Evolutionary conservation across 2,329 filamentous ascomycete species (phyloP), one percentile per base, ranked within the genome.

Genomic region (Pseudocercospora eumusae): DNA sequence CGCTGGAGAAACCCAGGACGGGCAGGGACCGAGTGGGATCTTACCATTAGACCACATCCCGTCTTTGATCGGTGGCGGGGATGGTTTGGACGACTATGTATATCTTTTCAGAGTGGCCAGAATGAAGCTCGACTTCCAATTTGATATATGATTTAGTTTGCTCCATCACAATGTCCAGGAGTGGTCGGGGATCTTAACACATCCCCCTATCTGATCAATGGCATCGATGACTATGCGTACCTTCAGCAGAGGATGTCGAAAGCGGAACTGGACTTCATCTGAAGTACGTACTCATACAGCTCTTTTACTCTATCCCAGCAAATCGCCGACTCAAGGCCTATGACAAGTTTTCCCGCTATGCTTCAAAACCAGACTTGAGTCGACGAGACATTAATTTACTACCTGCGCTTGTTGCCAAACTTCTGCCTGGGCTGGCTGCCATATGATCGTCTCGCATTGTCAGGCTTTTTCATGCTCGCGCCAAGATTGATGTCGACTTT

Each of bases 401-500:
- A 53, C 13, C 57, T 60, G 5, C 64, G 59, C 36, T 62, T 56
- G 33, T 52, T 61, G 47, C 27, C 52, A 20, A 67, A 67, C 33
- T 67, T 70, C 76, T 91, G 88, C 71, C 82, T 83, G 33, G 89
- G 90, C 78, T 96, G 91, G 71, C 88, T 92, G 54, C 91, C 91
- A 73, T 93, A 95, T 10, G 84, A 83, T 71, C 88, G 81, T 69
- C 91, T 81, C 42, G 85, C 86, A 78, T 90, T 90, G 79, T 90
- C 90, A 70, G 89, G 87, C 68, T 87, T 82, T 71, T 85, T 83
- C 86, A 95, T 84, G 73, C 91, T 90, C 4, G 90, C 86, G 0
- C 90, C 90, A 11, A 96, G 79, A 53, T 86, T 86, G 69, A 96
- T 88, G 74, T 96, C 91, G 40, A 96, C 87, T 59, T 90, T 82